phyloP scores from a whole-genome alignment of 257 asterid species.

The Lycium ferocissimum region DNA sequence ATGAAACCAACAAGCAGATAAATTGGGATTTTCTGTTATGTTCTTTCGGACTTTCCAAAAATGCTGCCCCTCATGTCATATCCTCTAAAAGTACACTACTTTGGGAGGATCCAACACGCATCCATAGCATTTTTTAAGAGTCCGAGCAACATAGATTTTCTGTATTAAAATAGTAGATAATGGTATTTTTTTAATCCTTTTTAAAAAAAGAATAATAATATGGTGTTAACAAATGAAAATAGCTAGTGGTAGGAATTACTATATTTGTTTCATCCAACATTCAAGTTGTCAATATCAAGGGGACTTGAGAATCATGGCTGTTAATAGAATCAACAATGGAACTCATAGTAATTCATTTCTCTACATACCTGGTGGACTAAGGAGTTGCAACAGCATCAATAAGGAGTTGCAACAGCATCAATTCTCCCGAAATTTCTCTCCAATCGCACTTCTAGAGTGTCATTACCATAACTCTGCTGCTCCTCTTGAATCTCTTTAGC shows the following conservation, averaged over 20 bases:
- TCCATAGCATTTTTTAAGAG: no score
- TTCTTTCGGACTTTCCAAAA: no score
- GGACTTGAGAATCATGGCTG: not conserved
- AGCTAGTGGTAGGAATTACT: not conserved
- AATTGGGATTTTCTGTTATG: no score
- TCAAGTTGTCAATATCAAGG: not conserved
- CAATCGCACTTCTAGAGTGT: slow-evolving; percentile 29
- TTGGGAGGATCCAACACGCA: no score
- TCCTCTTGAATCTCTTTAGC: slow-evolving; percentile 40
- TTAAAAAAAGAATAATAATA: not conserved
- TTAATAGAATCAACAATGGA: not conserved
- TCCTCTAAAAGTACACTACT: no score
- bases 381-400: not conserved
- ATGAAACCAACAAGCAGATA: not conserved
- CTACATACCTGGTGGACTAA: slow-evolving; percentile 17
- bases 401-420: not conserved
- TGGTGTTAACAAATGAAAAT: not conserved
- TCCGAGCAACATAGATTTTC: no score
- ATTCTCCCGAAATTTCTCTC: slow-evolving; percentile 11
- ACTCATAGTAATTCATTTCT: not conserved
- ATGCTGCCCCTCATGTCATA: no score
- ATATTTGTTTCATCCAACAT: not conserved
- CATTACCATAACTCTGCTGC: slow-evolving; percentile 39
- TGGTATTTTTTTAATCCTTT: not conserved
- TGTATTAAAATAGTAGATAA: not conserved